Evolutionary conservation across 2,329 filamentous ascomycete species (phyloP), one percentile per base, ranked within the genome.

Genomic region (Cercospora nicotianae): DNA sequence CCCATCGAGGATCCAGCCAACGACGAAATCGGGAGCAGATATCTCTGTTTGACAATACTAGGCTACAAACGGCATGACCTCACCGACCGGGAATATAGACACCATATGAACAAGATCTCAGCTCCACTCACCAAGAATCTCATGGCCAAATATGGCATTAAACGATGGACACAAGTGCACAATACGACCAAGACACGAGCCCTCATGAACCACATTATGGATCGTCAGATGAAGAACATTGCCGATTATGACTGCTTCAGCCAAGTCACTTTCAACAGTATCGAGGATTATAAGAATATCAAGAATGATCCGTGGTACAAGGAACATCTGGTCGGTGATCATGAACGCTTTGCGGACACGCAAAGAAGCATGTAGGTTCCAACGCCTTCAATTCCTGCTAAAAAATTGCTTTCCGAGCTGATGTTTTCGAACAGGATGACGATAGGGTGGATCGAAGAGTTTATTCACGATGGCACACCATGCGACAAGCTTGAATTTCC

Each of bases 241-340:
- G 82, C 83, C 4, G 81, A 84, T 67, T 85, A 79, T 66, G 83
- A 85, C 73, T 84, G 81, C 71, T 83, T 85, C 70, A 83, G 80
- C 60, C 83, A 85, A 72, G 81, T 83, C 0, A 76, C 84, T 0
- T 85, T 85, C 70, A 69, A 79, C 65, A 74, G 67, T 48, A 62
- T 86, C 1, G 80, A 84, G 4, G 78, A 83, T 66, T 86, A 82
- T 72, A 82, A 81, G 72, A 70, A 74, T 6, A 83, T 86, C 78
- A 84, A 85, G 72, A 65, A 80, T 13, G 84, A 86, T 72, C 81
- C 83, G 2, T 84, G 76, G 76, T 86, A 83, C 70, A 81, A 82
- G 74, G 71, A 83, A 69, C 76, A 82, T 65, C 67, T 86, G 18
- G 70, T 79, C 0, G 72, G 72, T 2, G 83, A 85, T 70, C 83